Evolutionary conservation across 306 rosid genomes (phyloP).

Genomic region (Pyrus betulifolia): DNA sequence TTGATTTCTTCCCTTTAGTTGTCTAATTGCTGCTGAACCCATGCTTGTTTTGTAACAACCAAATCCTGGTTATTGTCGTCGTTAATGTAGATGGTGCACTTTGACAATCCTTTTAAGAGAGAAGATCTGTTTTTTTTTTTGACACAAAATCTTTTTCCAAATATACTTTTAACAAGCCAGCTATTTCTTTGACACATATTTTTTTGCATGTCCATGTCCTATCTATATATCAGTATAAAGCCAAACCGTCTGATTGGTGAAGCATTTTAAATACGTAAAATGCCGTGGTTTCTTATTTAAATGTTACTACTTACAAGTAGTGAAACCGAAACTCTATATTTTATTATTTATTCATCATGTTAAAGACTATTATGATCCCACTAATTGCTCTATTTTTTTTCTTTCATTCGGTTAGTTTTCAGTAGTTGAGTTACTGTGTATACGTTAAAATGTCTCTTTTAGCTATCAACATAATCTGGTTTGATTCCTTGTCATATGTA

Average conservation of each 20-base stretch:
- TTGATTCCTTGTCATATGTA: constrained; percentile 4
- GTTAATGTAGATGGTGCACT: background rate
- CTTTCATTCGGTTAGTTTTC: background rate
- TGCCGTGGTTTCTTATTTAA: background rate
- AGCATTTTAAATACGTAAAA: background rate
- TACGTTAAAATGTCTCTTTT: background rate
- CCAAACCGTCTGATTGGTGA: background rate
- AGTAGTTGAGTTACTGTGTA: background rate
- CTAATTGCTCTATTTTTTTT: background rate
- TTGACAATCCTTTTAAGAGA: background rate
- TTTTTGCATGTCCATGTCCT: background rate
- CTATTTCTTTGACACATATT: background rate
- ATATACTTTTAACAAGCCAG: background rate
- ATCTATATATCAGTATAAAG: background rate
- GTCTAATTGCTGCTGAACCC: background rate
- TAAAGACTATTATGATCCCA: background rate
- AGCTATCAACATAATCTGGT: background rate
- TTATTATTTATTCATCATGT: background rate
- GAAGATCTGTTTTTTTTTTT: background rate
- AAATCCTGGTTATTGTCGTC: background rate
- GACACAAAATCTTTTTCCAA: background rate
- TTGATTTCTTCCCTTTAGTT: background rate
- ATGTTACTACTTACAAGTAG: background rate
- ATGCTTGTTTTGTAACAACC: background rate
- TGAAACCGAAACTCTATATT: background rate